These are phyloP conservation scores for Trifolium pratense DNA, from an alignment of 306 rosid genomes.

Conservation along the genomic window DNA sequence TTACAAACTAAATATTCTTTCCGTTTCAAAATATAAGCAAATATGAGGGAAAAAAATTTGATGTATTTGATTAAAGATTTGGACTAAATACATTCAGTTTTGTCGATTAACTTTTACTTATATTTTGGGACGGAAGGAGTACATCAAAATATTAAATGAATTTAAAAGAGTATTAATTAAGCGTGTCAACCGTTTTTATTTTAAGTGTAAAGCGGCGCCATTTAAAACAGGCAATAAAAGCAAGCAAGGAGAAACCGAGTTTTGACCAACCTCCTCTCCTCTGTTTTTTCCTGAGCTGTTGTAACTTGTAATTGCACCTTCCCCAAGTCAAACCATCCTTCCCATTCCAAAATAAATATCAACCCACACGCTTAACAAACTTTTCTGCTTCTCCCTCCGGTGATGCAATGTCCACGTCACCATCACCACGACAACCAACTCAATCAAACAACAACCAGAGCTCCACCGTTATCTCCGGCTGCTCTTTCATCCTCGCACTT, in stretches of 20 bases:
- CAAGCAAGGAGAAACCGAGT: neutral
- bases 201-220: too few species aligned
- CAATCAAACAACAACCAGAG: neutral
- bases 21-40: too few species aligned
- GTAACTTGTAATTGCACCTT: neutral
- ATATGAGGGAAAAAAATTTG: too few species aligned
- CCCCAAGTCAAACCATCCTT: neutral
- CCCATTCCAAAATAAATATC: neutral
- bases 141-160: too few species aligned
- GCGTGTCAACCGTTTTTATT: too few species aligned
- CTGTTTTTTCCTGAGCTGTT: neutral
- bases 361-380: neutral
- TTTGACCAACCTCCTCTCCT: neutral
- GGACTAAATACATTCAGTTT: too few species aligned
- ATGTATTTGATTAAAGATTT: too few species aligned
- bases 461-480: conserved; percentile 29
- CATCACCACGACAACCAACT: conserved; percentile 11
- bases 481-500: conserved; percentile 64
- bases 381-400: neutral
- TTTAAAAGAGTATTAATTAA: too few species aligned
- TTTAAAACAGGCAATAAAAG: neutral
- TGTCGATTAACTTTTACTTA: too few species aligned
- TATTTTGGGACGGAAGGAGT: too few species aligned
- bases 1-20: too few species aligned
- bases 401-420: conserved; percentile 60